phyloP scores from a whole-genome alignment of 768 basidiomycete species.

The Artomyces pyxidatus region DNA sequence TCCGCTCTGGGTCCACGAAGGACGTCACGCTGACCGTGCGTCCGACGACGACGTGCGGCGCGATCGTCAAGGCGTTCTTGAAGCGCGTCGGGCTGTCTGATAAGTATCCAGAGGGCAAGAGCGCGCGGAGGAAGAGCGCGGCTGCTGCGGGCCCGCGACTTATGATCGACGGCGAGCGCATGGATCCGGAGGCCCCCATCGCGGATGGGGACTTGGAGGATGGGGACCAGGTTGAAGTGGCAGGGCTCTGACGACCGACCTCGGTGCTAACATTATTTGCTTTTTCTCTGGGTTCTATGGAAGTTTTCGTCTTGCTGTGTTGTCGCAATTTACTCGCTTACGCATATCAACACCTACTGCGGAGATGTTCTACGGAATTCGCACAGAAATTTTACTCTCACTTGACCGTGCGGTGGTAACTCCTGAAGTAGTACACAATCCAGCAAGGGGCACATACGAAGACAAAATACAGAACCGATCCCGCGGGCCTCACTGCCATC shows the following conservation, averaged over 20 bases:
- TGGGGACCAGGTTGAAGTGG: conserved; percentile 69
- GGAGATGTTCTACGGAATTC: background rate
- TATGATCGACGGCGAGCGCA: conserved; percentile 63
- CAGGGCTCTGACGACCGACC: conserved; percentile 3
- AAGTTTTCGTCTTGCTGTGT: background rate
- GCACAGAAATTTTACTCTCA: too few species aligned
- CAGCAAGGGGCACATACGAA: too few species aligned
- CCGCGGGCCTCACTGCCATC: conserved; percentile 30
- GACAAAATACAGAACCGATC: too few species aligned
- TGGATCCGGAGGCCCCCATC: conserved; percentile 52
- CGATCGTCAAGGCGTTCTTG: conserved; percentile 69
- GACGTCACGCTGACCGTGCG: conserved; percentile 62
- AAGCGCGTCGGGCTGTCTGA: conserved; percentile 55
- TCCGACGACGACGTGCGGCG: conserved; percentile 65
- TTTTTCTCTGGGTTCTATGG: too few species aligned
- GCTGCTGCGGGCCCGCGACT: conserved; percentile 37
- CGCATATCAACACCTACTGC: too few species aligned
- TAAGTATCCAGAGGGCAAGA: conserved; percentile 37
- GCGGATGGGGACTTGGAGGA: conserved; percentile 68
- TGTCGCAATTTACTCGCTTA: too few species aligned
- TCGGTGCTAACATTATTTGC: background rate
- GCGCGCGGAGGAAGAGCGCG: conserved; percentile 18
- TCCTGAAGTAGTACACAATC: too few species aligned
- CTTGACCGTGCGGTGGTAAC: too few species aligned
- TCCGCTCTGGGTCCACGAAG: conserved; percentile 51